Base-by-base conservation (phyloP, 805 yeast genomes). In the Dipodascopsis tothii region DNA sequence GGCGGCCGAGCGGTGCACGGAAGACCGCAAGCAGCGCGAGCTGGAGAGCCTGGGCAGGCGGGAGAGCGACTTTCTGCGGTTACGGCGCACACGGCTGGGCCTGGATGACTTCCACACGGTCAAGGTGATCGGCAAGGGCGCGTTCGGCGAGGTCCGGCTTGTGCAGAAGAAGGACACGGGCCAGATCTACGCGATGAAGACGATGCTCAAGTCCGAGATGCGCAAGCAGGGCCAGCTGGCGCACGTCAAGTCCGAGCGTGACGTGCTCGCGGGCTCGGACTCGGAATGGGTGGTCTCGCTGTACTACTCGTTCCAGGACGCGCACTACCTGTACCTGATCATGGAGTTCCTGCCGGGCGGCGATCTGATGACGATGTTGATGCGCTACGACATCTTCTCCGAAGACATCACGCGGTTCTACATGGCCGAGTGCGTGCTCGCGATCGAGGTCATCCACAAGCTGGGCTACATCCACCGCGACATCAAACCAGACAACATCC, bases 401-500 rank as follows among this genome's bases (percentile, higher is more conserved):
- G 96, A 87, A 61, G 96, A 87, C 62, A 86, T 87, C 41, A 69
- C 73, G 7, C 71, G 96, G 52, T 87, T 87, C 62, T 87, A 88
- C 64, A 86, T 87, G 80, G 96, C 96, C 1, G 96, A 87, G 64
- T 87, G 95, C 71, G 95, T 87, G 7, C 71, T 88, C 58, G 96
- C 96, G 2, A 87, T 87, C 48, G 96, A 88, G 60, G 95, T 95
- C 3, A 81, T 87, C 55, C 96, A 87, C 66, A 84, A 84, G 62
- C 70, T 86, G 27, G 96, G 96, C 0, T 87, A 87, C 61, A 92
- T 92, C 59, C 98, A 92, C 65, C 65, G 98, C 66, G 98, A 92
- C 64, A 90, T 92, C 58, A 92, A 92, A 65, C 98, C 98, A 0
- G 98, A 92, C 70, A 92, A 92, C 59, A 90, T 85, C 46, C 72